Evolutionary conservation across 169 alveolate species (phyloP).

Genomic region (Eimeria praecox): DNA sequence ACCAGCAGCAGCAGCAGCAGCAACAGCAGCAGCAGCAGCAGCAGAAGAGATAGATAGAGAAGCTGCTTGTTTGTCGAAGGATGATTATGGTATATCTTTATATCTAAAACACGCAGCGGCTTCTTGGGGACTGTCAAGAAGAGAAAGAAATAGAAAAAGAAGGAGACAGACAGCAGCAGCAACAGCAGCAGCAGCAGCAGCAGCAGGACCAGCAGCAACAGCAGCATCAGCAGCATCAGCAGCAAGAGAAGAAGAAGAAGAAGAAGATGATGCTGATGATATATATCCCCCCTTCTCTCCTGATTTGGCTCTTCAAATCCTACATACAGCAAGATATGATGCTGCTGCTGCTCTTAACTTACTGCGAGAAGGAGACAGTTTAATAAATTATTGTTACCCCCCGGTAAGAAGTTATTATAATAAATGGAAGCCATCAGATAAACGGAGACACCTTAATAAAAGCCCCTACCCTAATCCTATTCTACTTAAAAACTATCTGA

Average conservation of each 20-base stretch:
- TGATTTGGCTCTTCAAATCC: conserved; percentile 90
- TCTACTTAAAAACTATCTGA: background rate
- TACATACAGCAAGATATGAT: conserved; percentile 92
- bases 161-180: too few relatives aligned
- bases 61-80: too few relatives aligned
- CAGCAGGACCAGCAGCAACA: too few relatives aligned
- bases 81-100: conserved; percentile 89
- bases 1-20: background rate
- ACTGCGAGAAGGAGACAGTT: conserved; percentile 88
- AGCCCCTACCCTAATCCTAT: conserved; percentile 45
- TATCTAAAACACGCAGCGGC: conserved; percentile 89
- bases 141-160: too few relatives aligned
- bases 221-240: too few relatives aligned
- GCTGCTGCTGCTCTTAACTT: conserved; percentile 89
- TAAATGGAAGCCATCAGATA: conserved; percentile 92
- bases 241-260: too few relatives aligned
- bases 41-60: too few relatives aligned
- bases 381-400: conserved; percentile 87
- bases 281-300: conserved; percentile 94
- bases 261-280: too few relatives aligned
- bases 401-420: conserved; percentile 90
- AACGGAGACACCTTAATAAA: conserved; percentile 88
- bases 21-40: background rate
- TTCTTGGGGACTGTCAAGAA: too few relatives aligned
- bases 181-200: too few relatives aligned